Conservation (phyloP, 2,329 filamentous ascomycete species). For the Purpureocillium lavendulum region DNA sequence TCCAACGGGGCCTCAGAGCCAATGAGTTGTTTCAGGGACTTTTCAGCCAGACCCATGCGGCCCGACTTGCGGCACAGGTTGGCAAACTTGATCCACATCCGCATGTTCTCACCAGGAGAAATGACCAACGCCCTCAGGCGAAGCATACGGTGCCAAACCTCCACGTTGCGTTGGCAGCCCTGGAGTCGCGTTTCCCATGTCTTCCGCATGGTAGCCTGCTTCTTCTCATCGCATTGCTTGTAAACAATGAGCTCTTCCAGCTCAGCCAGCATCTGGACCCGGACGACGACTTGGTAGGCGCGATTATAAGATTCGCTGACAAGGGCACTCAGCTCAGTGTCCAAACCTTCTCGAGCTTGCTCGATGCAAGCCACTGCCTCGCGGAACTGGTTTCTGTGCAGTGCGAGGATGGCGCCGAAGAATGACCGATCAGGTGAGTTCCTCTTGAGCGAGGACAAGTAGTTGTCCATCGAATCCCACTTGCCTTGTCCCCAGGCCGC, state of each 20-base stretch:
- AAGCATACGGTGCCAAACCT: slow-evolving; percentile 98
- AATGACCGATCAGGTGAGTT: slow-evolving; percentile 92
- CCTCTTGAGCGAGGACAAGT: slow-evolving; percentile 89
- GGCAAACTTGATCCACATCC: slow-evolving; percentile 99
- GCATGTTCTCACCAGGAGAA: slow-evolving; percentile 83
- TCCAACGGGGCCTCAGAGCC: slow-evolving; percentile 59
- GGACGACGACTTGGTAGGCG: slow-evolving; percentile 94
- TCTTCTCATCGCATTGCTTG: slow-evolving; percentile 86
- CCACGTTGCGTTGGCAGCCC: slow-evolving; percentile 92
- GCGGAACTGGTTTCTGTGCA: slow-evolving; percentile 92
- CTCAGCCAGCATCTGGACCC: slow-evolving; percentile 98
- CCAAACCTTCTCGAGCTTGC: slow-evolving; percentile 84
- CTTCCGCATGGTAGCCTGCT: slow-evolving; percentile 80
- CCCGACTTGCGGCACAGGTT: slow-evolving; percentile 96
- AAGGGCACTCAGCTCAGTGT: slow-evolving; percentile 89
- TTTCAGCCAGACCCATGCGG: slow-evolving; percentile 88
- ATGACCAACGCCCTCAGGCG: slow-evolving; percentile 91
- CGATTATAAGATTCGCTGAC: slow-evolving; percentile 98
- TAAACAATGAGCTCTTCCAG: slow-evolving; percentile 97
- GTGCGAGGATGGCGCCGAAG: slow-evolving; percentile 90
- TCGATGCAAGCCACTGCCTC: slow-evolving; percentile 85
- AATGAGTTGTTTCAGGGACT: slow-evolving; percentile 86
- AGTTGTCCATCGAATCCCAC: slow-evolving; percentile 98
- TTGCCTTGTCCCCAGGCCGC: slow-evolving; percentile 95
- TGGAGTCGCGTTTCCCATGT: slow-evolving; percentile 96